Base-by-base conservation (phyloP, 2,329 filamentous ascomycete genomes). In the Aspergillus amoenus region DNA sequence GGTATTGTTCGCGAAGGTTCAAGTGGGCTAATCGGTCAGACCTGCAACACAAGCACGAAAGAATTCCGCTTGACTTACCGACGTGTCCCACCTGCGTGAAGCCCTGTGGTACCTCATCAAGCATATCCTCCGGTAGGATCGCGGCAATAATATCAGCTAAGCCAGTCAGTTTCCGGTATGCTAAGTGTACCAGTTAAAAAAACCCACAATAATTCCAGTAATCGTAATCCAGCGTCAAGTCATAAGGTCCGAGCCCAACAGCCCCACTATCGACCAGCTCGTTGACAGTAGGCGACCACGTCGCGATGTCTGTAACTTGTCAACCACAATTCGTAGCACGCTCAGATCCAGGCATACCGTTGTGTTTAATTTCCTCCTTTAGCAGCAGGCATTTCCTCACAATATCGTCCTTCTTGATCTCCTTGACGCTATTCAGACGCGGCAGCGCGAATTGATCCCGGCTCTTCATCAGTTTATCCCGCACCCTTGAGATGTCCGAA, bases 21-120 rank as follows among this genome's bases (percentile, higher is more conserved):
- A 99, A 79, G 70, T 99, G 94, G 41, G 92, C 93, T 87, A 55
- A 56, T 61, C 63, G 8, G 63, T 62, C 32, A 65, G 62, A 48
- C 53, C 21, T 34, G 30, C 4, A 52, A 47, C 2, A 22, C 6
- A 44, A 37, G 13, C 15, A 52, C 17, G 24, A 52, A 5, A 9
- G n/a, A 3, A 15, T 15, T n/a, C 24, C 17, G 52, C n/a, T 15
- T n/a, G 22, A 55, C 83, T 61, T 79, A 89, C 87, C 84, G 50
- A 97, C 87, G 67, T 97, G 93, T 18, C 94, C 93, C 37, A 93
- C 92, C 37, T 88, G 87, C 56, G 91, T 91, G 79, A 96, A 97
- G 48, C 92, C 91, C 32, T 86, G 84, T 3, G 93, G 93, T 32
- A 94, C 86, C 62, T 95, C 92, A 41, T 88, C 87, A 63, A 92